phyloP scores from a whole-genome alignment of 495 filamentous ascomycete genomes.

The Xanthoparmelia taractica region DNA sequence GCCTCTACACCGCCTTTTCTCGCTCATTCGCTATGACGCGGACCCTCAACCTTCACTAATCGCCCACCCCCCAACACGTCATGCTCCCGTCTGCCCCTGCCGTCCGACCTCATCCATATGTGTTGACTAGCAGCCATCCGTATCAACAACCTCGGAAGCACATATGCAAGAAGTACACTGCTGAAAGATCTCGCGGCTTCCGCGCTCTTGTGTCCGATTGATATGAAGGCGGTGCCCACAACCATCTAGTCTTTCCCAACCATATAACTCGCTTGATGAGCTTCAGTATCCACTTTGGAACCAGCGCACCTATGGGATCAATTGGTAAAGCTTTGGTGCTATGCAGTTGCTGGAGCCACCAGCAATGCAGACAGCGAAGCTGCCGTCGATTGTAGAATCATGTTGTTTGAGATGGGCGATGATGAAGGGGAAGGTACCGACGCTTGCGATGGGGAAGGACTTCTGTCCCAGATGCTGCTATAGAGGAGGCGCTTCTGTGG shows the following conservation, averaged over 20 bases:
- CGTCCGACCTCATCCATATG: not conserved
- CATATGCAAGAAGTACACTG: not conserved
- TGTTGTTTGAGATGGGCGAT: conserved; percentile 1
- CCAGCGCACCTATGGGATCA: not conserved
- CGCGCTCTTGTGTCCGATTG: not conserved
- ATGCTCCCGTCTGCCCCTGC: too few species aligned
- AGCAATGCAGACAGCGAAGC: not conserved
- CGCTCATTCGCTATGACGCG: too few species aligned
- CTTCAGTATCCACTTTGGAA: not conserved
- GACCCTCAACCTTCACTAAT: too few species aligned
- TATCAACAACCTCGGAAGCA: not conserved
- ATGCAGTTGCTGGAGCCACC: not conserved
- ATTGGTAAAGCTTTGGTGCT: not conserved
- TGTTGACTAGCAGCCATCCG: conserved; percentile 1
- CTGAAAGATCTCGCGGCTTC: not conserved
- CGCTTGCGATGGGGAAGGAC: not conserved
- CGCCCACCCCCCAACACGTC: too few species aligned
- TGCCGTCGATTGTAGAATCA: not conserved
- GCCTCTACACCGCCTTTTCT: too few species aligned
- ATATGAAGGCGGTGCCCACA: not conserved
- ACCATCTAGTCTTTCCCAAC: too few species aligned
- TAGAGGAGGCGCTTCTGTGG: not conserved
- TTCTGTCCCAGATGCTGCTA: not conserved
- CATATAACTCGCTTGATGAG: not conserved
- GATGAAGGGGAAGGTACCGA: not conserved